Evolutionary conservation across 1,284 basidiomycete genomes (phyloP), one percentile per base, ranked within the genome.

Genomic region (Ustilago nuda): DNA sequence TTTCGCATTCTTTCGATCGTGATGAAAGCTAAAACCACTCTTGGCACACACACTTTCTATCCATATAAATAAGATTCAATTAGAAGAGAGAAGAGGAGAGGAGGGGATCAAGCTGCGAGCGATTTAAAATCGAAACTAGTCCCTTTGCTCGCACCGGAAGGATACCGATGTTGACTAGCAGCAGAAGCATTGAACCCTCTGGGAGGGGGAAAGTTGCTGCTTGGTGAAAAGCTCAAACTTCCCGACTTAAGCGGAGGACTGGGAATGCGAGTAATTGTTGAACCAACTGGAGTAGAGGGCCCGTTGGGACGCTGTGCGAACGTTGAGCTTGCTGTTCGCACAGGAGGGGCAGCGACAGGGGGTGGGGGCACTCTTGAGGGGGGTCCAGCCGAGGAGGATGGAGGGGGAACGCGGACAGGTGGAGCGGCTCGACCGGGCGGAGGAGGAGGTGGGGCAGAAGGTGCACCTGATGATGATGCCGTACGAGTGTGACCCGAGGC

Each of bases 361-460:
- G 89, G 88, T 45, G 80, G 92, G 8, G 89, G 89, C 51, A 86
- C 88, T 76, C 89, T 89, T 64, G 92, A 91, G 83, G 90, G 91
- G 55, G 83, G 85, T 30, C 58, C 86, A 92, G 63, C 88, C 91
- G 55, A 89, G 89, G 72, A 92, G 95, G 27, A 87, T 86, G 48
- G 89, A 90, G 75, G 33, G 19, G 35, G 33, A n/a, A 19, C 90
- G 90, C 84, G 89, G 91, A 79, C 89, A 93, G 81, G 90, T 89
- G 80, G 89, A 88, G 30, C 88, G 91, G 71, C 94, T 95, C 79
- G 91, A 91, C 52, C 89, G 87, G 60, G 89, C 89, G 74, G 92
- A 93, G 74, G 88, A 95, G 32, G 87, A 86, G 51, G 89, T 90
- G 75, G 89, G 90, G 83, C 88, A 91, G 55, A 55, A 23, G 65